A percentile compares a stretch with the other conserved stretches of the same genome.
phyloP scores from a whole-genome alignment of 257 asterid genomes.

The Solanum pimpinellifolium region DNA sequence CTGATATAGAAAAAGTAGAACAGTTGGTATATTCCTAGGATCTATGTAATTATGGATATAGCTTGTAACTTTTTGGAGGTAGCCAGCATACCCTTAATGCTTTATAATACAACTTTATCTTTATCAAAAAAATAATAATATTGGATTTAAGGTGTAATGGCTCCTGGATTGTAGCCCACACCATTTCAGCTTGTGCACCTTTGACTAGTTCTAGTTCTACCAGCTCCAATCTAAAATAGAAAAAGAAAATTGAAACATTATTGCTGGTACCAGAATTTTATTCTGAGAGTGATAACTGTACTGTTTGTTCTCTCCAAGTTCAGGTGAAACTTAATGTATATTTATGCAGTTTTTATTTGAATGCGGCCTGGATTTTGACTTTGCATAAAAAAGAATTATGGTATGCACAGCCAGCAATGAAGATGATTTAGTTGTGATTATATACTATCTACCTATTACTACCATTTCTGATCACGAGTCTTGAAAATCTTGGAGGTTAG shows the following conservation, averaged over 20 bases:
- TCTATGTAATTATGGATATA: not conserved
- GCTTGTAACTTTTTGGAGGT: not conserved
- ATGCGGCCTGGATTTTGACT: not conserved
- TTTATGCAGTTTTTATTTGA: not conserved
- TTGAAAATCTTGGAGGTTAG: not conserved
- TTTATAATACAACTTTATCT: not conserved
- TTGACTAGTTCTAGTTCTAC: not conserved
- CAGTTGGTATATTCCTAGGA: not conserved
- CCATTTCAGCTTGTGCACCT: not conserved
- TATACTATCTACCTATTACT: not conserved
- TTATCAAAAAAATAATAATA: not conserved
- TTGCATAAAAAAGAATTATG: not conserved
- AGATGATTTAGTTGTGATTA: not conserved
- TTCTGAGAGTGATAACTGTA: not conserved
- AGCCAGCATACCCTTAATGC: not conserved
- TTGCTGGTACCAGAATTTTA: not conserved
- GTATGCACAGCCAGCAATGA: not conserved
- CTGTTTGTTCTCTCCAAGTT: not conserved
- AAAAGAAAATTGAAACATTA: not conserved
- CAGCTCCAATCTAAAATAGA: not conserved
- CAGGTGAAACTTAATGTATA: not conserved
- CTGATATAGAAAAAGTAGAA: not conserved
- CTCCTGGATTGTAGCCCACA: not conserved
- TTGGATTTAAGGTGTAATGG: not conserved
- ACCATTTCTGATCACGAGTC: not conserved